Base-by-base conservation (phyloP, 208 protist genomes). In the Trypanosoma avium region DNA sequence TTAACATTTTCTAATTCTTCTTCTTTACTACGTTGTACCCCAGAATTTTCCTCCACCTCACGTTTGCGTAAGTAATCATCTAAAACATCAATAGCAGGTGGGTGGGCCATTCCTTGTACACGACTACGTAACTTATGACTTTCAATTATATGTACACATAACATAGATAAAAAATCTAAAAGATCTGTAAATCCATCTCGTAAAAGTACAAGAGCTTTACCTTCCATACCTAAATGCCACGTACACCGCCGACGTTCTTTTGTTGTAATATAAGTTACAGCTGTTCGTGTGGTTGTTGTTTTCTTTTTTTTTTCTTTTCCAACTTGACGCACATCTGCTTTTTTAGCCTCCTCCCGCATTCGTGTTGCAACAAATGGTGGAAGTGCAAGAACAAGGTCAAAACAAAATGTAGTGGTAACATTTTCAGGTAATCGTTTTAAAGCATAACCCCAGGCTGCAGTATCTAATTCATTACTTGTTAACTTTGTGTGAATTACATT, bases 111-210 rank as follows among this genome's bases (percentile, higher is more conserved):
- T 30, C 83, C 83, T 57, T 90, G 86, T 57, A 95, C 63, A 27
- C 86, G 83, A 3, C 84, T 76, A 32, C 89, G 85, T 19, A 95
- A 82, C 69, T 95, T 95, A 73, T 88, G 85, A 73, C 83, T 91
- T 67, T 96, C 90, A 58, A 96, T 92, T 35, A 93, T 88, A 75
- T 96, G 90, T 8, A 96, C 78, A 61, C 87, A 96, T 24, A 96
- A 71, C 81, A 90, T 93, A 9, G 86, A 88, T 19, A 96, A 48
- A 60, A 96, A 96, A 54, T 96, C 90, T 4, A 96, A 79, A 47
- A 96, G 53, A 60, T 96, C 90, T 2, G 90, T 93, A 70, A 84
- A 92, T 49, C 82, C 82, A 57, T 96, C 90, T 15, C 90, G 84
- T 48, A 96, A 72, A 35, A 96, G 70, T 32, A 96, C 86, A 10